phyloP scores from a whole-genome alignment of 176 grass and related monocot genomes.

The Paspalum vaginatum region DNA sequence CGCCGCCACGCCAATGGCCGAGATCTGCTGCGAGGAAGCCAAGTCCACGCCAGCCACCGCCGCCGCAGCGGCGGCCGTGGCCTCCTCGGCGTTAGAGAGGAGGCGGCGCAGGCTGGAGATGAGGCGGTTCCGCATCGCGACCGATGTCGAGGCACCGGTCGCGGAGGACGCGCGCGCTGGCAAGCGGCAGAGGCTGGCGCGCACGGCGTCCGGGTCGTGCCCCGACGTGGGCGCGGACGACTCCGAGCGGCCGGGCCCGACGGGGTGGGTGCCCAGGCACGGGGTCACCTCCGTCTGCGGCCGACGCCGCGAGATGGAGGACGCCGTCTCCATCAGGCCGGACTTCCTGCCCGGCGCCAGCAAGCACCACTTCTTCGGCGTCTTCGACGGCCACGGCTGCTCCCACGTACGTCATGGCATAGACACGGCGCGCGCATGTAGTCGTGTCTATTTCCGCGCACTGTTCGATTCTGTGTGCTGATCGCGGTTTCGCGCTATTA shows the following conservation, averaged over 20 bases:
- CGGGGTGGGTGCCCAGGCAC: slow-evolving; percentile 45
- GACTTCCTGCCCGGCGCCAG: slow-evolving; percentile 49
- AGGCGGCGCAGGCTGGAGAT: slow-evolving; percentile 52
- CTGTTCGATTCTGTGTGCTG: background rate
- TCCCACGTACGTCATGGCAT: slow-evolving; percentile 70
- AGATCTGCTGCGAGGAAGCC: slow-evolving; percentile 72
- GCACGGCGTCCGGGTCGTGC: slow-evolving; percentile 26
- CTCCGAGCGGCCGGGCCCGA: background rate
- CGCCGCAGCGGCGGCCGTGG: slow-evolving; percentile 23
- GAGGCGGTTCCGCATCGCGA: slow-evolving; percentile 45
- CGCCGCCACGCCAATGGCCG: slow-evolving; percentile 46
- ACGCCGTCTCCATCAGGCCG: slow-evolving; percentile 69
- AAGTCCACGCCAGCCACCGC: slow-evolving; percentile 48
- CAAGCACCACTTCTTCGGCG: slow-evolving; percentile 80
- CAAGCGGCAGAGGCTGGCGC: slow-evolving; percentile 43
- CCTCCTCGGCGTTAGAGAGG: slow-evolving; percentile 53
- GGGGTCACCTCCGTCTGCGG: slow-evolving; percentile 70
- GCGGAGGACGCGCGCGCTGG: slow-evolving; percentile 30
- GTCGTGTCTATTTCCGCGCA: background rate
- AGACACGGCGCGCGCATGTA: background rate
- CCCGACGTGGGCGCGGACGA: slow-evolving; percentile 9
- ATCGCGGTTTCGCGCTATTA: slow-evolving; percentile 20
- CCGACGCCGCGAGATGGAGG: slow-evolving; percentile 88
- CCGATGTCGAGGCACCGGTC: slow-evolving; percentile 33
- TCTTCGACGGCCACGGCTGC: slow-evolving; percentile 95